phyloP scores from a whole-genome alignment of 345 rosid species.

The Pugionium dolabratum region DNA sequence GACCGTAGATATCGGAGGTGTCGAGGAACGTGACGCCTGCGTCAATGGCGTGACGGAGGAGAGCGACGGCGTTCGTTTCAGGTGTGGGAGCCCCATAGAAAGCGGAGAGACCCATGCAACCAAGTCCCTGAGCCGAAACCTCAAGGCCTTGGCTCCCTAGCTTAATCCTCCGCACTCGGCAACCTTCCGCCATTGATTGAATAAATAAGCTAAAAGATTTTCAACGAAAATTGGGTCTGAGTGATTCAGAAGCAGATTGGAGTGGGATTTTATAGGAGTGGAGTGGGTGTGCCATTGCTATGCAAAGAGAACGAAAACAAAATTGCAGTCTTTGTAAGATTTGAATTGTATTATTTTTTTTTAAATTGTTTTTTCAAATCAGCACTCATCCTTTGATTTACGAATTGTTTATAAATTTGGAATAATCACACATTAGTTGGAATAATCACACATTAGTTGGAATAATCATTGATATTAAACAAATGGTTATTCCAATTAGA shows the following conservation, averaged over 20 bases:
- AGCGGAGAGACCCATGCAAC: constrained; percentile 54
- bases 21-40: constrained; percentile 50
- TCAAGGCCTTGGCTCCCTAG: constrained; percentile 38
- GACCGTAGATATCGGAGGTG: constrained; percentile 51
- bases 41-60: constrained; percentile 45
- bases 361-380: not conserved
- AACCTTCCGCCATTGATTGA: constrained; percentile 25
- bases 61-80: constrained; percentile 39
- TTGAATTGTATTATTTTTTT: not conserved
- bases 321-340: not conserved
- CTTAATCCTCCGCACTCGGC: constrained; percentile 32
- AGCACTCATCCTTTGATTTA: not conserved
- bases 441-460: too few relatives aligned
- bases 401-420: not conserved
- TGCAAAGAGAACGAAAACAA: not conserved
- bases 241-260: not conserved
- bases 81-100: constrained; percentile 49
- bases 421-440: too few relatives aligned
- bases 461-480: too few relatives aligned
- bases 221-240: constrained; percentile 10
- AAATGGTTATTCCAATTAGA: too few relatives aligned
- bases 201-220: not conserved
- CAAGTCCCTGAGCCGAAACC: constrained; percentile 52
- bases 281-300: constrained; percentile 12
- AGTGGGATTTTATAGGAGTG: constrained; percentile 27